phyloP scores from a whole-genome alignment of 176 grass and related monocot species.

The Phragmites australis region DNA sequence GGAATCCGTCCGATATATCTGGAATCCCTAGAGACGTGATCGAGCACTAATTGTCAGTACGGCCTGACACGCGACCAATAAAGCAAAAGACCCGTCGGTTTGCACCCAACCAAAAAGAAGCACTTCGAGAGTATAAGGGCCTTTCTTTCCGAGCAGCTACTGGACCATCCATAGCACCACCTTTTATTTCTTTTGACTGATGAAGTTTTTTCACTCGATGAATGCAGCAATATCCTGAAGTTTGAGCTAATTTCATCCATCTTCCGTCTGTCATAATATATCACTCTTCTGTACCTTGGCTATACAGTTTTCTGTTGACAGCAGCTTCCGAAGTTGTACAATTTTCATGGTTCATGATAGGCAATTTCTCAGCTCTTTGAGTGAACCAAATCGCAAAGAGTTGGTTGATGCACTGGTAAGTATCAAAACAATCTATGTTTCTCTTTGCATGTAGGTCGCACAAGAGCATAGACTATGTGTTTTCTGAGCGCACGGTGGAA shows the following conservation, averaged over 20 bases:
- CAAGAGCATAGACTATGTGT: not conserved
- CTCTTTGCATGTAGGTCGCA: conserved; percentile 34
- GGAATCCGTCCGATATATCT: too few species aligned
- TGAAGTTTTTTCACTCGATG: not conserved
- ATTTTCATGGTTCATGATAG: not conserved
- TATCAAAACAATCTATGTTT: conserved; percentile 19
- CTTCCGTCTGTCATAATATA: not conserved
- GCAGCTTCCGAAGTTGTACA: not conserved
- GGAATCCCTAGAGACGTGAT: too few species aligned
- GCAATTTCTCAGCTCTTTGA: conserved; percentile 13
- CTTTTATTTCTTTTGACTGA: conserved; percentile 7
- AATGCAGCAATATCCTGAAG: not conserved
- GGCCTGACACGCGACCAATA: too few species aligned
- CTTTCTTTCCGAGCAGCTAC: not conserved
- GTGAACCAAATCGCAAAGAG: not conserved
- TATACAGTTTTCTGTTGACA: not conserved
- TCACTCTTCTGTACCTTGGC: not conserved
- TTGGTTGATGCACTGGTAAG: conserved; percentile 6
- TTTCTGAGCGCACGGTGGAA: not conserved
- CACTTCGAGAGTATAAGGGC: not conserved
- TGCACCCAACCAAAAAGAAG: too few species aligned
- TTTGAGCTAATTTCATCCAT: not conserved
- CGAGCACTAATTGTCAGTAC: too few species aligned
- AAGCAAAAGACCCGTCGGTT: too few species aligned
- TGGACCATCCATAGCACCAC: not conserved